Evolutionary conservation across 2,329 filamentous ascomycete species (phyloP), one percentile per base, ranked within the genome.

Genomic region (Fusarium drepaniforme): DNA sequence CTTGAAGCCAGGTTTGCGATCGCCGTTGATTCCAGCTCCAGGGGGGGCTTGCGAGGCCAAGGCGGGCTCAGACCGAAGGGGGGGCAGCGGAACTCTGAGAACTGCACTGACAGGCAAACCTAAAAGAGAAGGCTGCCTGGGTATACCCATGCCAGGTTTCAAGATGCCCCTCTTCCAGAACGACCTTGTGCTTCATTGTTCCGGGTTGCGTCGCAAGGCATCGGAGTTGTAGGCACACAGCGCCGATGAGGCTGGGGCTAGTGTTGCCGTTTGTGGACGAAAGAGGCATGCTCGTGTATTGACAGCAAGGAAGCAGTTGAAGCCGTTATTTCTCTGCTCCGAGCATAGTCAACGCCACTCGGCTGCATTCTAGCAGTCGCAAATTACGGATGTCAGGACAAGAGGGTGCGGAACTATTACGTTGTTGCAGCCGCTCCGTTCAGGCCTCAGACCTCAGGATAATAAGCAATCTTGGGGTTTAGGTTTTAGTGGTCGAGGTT

Each of bases 311-410:
- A 64, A 64, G 44, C 46, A 51, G 49, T 67, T 62, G 59, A 73
- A 70, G 62, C 64, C 73, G 49, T 42, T 73, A 21, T 73, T 57
- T 57, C 66, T 73, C 53, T 49, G 35, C 23, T 73, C 46, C 58
- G 8, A 40, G 37, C 62, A 53, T 35, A 42, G 37, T 57, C n/a
- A 44, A 46, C 62, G 38, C 46, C 62, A 58, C 37, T 37, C 62
- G 70, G 63, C 69, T 63, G 46, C 72, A 65, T 64, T 62, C 42
- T 42, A 40, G 37, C 12, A 21, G 61, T 59, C 65, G 58, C 60
- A 49, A 59, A 59, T 67, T 46, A 35, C 38, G 33, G 23, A 28
- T 40, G 28, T 42, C 49, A 56, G 33, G 33, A 64, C 23, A 37
- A 37, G 49, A 28, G 42, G 18, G 49, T 23, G 33, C 46, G 35